Base-by-base conservation (phyloP, 768 basidiomycete species). In the Postia placenta region DNA sequence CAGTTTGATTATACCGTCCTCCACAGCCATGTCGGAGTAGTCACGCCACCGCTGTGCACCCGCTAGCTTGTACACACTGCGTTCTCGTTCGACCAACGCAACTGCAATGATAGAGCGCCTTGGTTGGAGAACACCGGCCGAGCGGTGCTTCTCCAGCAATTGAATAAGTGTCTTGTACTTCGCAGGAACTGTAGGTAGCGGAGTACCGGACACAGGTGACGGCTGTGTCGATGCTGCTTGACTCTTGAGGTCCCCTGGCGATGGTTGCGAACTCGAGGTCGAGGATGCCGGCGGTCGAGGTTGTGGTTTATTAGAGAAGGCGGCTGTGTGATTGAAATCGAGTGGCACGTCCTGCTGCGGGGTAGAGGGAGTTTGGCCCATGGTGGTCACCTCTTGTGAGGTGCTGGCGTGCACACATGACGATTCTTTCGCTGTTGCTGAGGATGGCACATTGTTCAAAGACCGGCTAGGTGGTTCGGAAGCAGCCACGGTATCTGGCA, bases 21-120 rank as follows among this genome's bases (percentile, higher is more conserved):
- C 27, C 40, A 49, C 15, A 11, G 57, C 57, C 3, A 56, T 41
- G 19, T 25, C 37, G 24, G 51, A 42, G 47, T 56, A 58, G 27
- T 54, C 55, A 17, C 30, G 47, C 26, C 50, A 59, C 23, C 42
- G 49, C 27, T 30, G 24, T 20, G 49, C 52, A 9, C 55, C 55
- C 1, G 44, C 55, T 4, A 20, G 19, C 23, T 5, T 23, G 38
- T 60, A 60, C 5, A 48, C 49, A 11, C 35, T 25, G 23, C 19
- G 24, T 24, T 50, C 36, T 27, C 54, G 2, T 44, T 48, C 22
- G 23, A 47, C 2, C 38, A 33, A 15, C 48, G 47, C 12, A 50
- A 20, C 2, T 45, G 54, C 52, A 1, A 55, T 35, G 9, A 17
- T n/a, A 27, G 50, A 39, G 1, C 51, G 54, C 28, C 48, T 39